Percentiles rank a stretch among this genome's conserved stretches.
Conservation (phyloP, 257 asterid species). For the Lycium barbarum region DNA sequence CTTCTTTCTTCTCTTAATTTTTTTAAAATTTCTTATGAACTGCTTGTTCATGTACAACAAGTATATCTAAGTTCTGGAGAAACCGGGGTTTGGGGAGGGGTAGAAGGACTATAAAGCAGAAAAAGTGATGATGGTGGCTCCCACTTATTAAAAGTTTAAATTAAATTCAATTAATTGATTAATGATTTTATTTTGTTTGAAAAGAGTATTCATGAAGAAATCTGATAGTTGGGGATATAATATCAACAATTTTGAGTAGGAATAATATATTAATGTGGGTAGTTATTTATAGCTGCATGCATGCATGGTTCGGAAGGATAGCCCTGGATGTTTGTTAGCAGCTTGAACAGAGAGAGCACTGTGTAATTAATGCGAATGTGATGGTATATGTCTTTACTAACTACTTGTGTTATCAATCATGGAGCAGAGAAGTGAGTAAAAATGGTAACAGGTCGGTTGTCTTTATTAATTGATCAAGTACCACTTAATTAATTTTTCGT, state of each 20-base stretch:
- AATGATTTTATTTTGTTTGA: not conserved
- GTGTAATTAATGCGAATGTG: conserved; percentile 16
- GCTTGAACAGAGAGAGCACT: not conserved
- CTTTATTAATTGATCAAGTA: conserved; percentile 13
- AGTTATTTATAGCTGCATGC: conserved; percentile 24
- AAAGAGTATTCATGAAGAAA: not conserved
- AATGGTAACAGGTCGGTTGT: not conserved
- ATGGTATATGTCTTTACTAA: not conserved
- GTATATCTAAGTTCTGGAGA: not conserved
- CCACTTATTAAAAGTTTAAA: not conserved
- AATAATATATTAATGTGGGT: too few relatives aligned
- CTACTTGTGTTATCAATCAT: conserved; percentile 24
- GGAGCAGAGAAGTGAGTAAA: conserved; percentile 26
- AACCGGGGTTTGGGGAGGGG: not conserved
- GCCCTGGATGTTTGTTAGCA: not conserved
- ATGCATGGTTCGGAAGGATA: not conserved
- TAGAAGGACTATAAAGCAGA: not conserved
- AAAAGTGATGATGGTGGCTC: not conserved
- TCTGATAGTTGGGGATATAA: not conserved
- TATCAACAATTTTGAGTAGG: not conserved
- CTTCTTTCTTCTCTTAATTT: not conserved
- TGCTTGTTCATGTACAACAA: not conserved
- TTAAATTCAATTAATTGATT: not conserved
- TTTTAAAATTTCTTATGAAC: not conserved
- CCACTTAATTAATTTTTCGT: not conserved